Percentiles rank a stretch among this genome's conserved stretches.
phyloP scores from a whole-genome alignment of 495 filamentous ascomycete species.

The Hyaloscypha variabilis region DNA sequence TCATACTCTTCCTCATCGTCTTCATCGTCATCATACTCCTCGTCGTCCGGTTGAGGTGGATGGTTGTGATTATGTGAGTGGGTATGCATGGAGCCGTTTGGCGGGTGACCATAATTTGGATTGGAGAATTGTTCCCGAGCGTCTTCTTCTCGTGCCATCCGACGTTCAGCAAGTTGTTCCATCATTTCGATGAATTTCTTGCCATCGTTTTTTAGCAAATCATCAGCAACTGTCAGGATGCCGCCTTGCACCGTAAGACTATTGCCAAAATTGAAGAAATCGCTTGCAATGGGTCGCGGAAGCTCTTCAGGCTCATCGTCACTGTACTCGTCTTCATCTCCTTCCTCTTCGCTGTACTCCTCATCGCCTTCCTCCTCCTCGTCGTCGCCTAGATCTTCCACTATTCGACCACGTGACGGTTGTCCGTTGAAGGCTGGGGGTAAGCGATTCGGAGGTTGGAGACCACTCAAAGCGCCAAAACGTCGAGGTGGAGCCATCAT shows the following conservation, averaged over 20 bases:
- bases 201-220: constrained; percentile 97
- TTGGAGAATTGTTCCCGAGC: constrained; percentile 72
- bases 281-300: constrained; percentile 56
- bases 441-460: constrained; percentile 50
- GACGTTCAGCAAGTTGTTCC: constrained; percentile 96
- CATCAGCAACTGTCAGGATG: constrained; percentile 97
- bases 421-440: constrained; percentile 49
- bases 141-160: constrained; percentile 96
- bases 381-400: constrained; percentile 62
- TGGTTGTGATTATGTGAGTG: constrained; percentile 47
- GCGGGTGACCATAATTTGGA: constrained; percentile 41
- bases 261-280: constrained; percentile 97
- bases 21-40: constrained; percentile 66
- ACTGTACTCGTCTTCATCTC: constrained; percentile 52
- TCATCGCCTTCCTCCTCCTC: constrained; percentile 58
- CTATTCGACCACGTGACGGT: constrained; percentile 54
- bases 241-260: constrained; percentile 97
- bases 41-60: constrained; percentile 65
- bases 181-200: constrained; percentile 99
- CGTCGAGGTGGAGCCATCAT: constrained; percentile 67
- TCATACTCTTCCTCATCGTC: constrained; percentile 85
- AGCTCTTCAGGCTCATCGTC: constrained; percentile 68
- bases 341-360: constrained; percentile 45
- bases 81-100: constrained; percentile 39
- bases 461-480: constrained; percentile 55